A percentile compares a stretch with the other conserved stretches of the same genome.
These are phyloP conservation scores for Plasmodium gonderi DNA, from an alignment of 169 alveolate species.

Conservation along the genomic window DNA sequence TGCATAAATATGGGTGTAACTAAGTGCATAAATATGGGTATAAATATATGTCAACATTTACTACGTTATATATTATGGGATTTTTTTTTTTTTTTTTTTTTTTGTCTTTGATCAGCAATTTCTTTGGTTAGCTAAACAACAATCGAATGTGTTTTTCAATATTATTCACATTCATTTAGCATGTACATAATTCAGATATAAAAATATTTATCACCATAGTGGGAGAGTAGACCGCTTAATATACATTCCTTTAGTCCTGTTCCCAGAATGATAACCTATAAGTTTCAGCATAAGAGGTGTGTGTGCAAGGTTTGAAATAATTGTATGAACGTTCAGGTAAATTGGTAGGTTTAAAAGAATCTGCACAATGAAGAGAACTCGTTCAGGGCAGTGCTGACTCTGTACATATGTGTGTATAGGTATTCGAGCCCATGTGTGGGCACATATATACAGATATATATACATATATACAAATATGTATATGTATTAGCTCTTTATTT, in stretches of 20 bases:
- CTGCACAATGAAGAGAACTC: background rate
- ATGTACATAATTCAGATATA: background rate
- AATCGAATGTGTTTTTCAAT: background rate
- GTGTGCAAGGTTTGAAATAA: background rate
- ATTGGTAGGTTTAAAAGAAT: background rate
- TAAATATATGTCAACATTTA: background rate
- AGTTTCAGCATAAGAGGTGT: background rate
- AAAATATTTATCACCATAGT: conserved; percentile 72
- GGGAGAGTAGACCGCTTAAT: conserved; percentile 96
- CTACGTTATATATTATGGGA: background rate
- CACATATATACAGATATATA: background rate
- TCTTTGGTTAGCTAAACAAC: background rate
- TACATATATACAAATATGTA: background rate
- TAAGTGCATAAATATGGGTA: background rate
- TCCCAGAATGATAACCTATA: conserved; percentile 95
- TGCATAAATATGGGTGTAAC: background rate
- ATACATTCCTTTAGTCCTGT: conserved; percentile 99
- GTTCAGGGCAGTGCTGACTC: background rate
- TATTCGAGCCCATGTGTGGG: background rate
- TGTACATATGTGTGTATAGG: background rate
- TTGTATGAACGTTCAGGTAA: background rate
- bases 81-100: background rate
- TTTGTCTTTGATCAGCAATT: background rate
- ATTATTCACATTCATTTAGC: background rate
- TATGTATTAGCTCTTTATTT: background rate